These are phyloP conservation scores for Vigna nakashimae DNA, from an alignment of 306 rosid species.

Conservation along the genomic window DNA sequence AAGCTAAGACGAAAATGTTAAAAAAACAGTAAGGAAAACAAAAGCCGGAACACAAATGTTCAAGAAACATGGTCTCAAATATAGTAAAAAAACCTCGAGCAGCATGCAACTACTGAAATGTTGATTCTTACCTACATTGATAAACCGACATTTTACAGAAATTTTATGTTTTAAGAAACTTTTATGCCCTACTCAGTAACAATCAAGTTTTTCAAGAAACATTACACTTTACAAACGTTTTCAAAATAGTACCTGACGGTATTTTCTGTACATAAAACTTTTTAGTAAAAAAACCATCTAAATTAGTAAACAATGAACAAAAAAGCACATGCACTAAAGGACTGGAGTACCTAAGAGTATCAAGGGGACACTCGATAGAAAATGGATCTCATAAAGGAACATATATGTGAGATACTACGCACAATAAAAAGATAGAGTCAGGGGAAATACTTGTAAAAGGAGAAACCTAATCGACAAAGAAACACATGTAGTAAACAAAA, in stretches of 20 bases:
- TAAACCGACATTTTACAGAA: not conserved
- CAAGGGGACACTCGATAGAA: not conserved
- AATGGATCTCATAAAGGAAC: not conserved
- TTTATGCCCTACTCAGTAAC: not conserved
- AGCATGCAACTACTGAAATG: constrained; percentile 25
- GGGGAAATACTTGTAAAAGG: not conserved
- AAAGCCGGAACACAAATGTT: not conserved
- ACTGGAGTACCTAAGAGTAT: not conserved
- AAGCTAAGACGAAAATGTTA: not conserved
- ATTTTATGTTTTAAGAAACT: not conserved
- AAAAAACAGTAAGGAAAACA: not conserved
- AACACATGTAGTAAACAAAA: not conserved
- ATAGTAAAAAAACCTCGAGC: not conserved
- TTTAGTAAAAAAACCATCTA: not conserved
- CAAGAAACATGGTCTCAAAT: not conserved
- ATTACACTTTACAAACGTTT: not conserved
- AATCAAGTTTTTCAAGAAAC: not conserved
- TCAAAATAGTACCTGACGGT: not conserved
- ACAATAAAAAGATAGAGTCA: no score
- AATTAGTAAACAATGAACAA: not conserved
- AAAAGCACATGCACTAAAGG: not conserved
- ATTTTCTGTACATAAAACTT: not conserved
- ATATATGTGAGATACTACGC: not conserved
- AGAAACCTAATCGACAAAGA: not conserved
- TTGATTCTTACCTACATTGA: not conserved